Evolutionary conservation across 768 basidiomycete species (phyloP).

Genomic region (Suillus weaverae): DNA sequence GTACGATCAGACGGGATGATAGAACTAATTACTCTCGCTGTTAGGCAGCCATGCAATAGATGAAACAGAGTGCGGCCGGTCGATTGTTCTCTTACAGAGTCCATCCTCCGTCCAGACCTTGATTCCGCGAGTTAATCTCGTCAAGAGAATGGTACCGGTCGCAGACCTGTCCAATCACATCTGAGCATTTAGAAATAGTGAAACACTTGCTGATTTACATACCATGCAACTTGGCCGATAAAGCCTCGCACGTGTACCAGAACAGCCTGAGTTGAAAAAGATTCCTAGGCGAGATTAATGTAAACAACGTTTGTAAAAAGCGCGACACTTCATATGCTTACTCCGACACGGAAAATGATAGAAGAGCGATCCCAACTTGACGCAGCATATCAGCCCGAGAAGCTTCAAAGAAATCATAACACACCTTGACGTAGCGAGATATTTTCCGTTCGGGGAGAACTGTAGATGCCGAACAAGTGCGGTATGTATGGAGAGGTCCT

Average conservation of each 20-base stretch:
- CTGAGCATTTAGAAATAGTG: conserved; percentile 9
- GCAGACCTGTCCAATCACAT: conserved; percentile 42
- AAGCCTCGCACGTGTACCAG: conserved; percentile 54
- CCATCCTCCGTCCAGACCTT: conserved; percentile 61
- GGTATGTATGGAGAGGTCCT: conserved; percentile 45
- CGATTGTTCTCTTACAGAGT: conserved; percentile 51
- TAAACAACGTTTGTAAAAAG: conserved; percentile 14
- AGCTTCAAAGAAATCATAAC: conserved; percentile 11
- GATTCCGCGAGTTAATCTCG: conserved; percentile 48
- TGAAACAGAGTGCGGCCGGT: conserved; percentile 44
- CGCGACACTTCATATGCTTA: conserved; percentile 26
- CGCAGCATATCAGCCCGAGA: conserved; percentile 10
- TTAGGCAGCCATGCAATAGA: conserved; percentile 55
- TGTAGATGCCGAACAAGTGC: conserved; percentile 55
- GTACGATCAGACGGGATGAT: conserved; percentile 5
- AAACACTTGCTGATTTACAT: conserved; percentile 3
- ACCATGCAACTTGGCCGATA: conserved; percentile 57
- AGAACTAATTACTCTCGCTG: conserved; percentile 40
- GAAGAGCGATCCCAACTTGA: conserved; percentile 52
- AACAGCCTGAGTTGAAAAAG: conserved; percentile 44
- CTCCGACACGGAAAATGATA: conserved; percentile 49
- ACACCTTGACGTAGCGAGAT: conserved; percentile 53
- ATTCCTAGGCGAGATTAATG: conserved; percentile 34
- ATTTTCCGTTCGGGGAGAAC: conserved; percentile 55
- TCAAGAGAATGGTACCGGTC: conserved; percentile 43